A percentile compares a stretch with the other conserved stretches of the same genome.
Evolutionary conservation across 495 filamentous ascomycete species (phyloP).

Genomic region (Eremomyces bilateralis): DNA sequence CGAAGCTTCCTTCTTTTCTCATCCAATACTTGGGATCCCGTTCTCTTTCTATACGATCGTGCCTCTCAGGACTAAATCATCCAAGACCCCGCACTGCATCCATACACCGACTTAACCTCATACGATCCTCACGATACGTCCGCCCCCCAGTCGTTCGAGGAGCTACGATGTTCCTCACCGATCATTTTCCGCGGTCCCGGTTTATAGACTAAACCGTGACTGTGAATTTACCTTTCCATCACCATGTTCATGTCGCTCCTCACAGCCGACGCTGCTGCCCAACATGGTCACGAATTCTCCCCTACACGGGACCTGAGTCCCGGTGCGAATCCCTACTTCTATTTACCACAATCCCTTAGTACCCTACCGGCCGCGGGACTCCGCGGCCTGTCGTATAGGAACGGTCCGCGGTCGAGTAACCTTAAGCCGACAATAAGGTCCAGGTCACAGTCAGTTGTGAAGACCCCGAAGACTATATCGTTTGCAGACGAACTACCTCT

Average conservation of each 20-base stretch:
- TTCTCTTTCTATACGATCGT: no score
- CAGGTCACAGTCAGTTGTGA: not conserved
- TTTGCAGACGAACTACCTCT: not conserved
- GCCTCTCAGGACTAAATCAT: no score
- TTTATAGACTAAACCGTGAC: no score
- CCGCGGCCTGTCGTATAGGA: not conserved
- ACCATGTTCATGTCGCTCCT: slow-evolving; percentile 12
- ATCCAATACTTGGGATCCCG: no score
- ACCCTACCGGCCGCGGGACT: not conserved
- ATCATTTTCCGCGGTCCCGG: no score
- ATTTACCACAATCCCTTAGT: not conserved
- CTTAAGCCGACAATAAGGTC: not conserved
- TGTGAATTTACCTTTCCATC: no score
- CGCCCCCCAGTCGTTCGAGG: no score
- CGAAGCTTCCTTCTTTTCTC: no score
- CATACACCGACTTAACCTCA: no score
- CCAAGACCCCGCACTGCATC: no score
- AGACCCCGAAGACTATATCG: not conserved
- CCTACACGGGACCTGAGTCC: not conserved
- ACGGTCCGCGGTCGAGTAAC: not conserved
- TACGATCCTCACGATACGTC: no score
- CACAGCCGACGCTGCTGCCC: slow-evolving; percentile 9
- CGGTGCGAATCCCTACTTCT: not conserved
- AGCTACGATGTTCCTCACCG: no score
- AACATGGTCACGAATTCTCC: slow-evolving; percentile 10